Percentiles rank a stretch among this genome's conserved stretches.
Conservation (phyloP, 352 stramenopile species). For the Pythium chondricola region DNA sequence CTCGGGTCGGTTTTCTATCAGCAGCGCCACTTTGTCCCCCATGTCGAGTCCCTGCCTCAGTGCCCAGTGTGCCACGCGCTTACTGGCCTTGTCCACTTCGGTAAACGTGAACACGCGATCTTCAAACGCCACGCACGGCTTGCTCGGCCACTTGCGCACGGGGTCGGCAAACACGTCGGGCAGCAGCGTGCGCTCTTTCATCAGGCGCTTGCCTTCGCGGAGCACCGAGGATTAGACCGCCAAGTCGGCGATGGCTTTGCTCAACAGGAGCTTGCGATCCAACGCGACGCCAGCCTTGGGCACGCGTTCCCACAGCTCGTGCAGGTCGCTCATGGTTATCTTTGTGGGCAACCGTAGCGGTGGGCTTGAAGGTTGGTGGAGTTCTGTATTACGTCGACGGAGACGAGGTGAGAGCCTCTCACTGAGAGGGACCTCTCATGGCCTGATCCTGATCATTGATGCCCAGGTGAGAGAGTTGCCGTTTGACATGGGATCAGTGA, state of each 20-base stretch:
- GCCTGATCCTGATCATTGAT: too few species aligned
- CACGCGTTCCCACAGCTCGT: constrained; percentile 1
- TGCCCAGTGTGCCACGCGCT: constrained; percentile 74
- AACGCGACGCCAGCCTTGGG: constrained; percentile 10
- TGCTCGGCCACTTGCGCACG: constrained; percentile 46
- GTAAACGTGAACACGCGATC: constrained; percentile 39
- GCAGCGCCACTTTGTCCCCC: constrained; percentile 68
- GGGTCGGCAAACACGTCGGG: constrained; percentile 59
- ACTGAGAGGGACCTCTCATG: not conserved
- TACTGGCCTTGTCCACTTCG: constrained; percentile 56
- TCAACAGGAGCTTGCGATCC: constrained; percentile 48
- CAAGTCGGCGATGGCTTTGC: constrained; percentile 44
- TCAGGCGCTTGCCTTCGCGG: constrained; percentile 31
- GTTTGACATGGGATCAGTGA: not conserved
- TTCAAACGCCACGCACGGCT: constrained; percentile 57
- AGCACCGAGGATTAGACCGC: constrained; percentile 33
- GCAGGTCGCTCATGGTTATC: too few species aligned
- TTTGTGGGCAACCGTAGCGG: not conserved
- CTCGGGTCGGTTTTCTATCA: constrained; percentile 86
- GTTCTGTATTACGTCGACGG: too few species aligned
- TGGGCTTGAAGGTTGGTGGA: not conserved
- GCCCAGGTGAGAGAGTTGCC: not conserved
- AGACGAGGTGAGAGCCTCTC: not conserved
- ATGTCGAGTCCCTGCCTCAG: constrained; percentile 33
- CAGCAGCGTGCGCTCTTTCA: constrained; percentile 30